Percentiles rank a stretch among this genome's conserved stretches.
phyloP scores from a whole-genome alignment of 306 rosid species.

The Quercus robur region DNA sequence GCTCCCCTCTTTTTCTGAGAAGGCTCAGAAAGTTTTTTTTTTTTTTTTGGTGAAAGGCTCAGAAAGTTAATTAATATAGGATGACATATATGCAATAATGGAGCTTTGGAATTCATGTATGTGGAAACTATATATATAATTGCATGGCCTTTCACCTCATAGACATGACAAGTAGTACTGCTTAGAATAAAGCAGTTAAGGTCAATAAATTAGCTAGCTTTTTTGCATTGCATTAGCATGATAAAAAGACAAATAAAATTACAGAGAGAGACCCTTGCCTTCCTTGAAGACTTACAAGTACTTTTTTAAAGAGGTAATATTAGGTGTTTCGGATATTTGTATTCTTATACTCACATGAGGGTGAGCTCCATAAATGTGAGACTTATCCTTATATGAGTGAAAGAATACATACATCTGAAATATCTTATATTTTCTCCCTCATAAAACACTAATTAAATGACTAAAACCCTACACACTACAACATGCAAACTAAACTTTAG shows the following conservation, averaged over 20 bases:
- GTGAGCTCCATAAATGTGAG: fast-evolving
- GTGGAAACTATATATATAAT: too few relatives aligned
- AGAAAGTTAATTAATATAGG: too few relatives aligned
- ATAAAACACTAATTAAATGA: neutral
- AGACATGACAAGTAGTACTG: too few relatives aligned
- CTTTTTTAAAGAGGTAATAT: neutral
- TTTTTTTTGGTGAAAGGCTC: too few relatives aligned
- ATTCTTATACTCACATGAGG: fast-evolving
- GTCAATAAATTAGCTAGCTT: neutral
- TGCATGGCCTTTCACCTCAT: too few relatives aligned
- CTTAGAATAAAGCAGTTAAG: neutral
- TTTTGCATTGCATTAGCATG: neutral
- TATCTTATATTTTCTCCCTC: fast-evolving
- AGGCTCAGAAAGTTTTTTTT: too few relatives aligned
- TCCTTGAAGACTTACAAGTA: neutral
- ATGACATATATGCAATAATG: too few relatives aligned
- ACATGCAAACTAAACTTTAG: neutral
- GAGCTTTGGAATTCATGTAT: too few relatives aligned
- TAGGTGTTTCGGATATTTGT: too few relatives aligned
- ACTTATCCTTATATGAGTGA: too few relatives aligned
- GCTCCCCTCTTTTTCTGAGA: too few relatives aligned
- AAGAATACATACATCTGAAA: fast-evolving
- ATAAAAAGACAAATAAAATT: neutral
- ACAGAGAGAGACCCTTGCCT: neutral
- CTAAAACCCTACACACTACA: neutral